Conservation (phyloP, 305 asterid species). For the Fraxinus sp. region DNA sequence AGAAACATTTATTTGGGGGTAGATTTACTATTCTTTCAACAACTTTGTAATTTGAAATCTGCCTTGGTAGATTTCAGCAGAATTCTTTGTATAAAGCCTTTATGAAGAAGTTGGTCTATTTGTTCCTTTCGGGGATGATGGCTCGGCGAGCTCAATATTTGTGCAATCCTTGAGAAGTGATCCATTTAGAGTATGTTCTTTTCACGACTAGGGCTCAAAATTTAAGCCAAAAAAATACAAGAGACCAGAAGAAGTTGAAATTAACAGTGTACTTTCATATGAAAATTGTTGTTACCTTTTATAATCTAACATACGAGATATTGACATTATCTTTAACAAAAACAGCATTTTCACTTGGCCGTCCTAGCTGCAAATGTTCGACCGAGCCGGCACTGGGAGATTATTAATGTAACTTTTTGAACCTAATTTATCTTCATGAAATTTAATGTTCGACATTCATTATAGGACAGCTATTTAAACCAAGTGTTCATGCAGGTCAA, state of each 20-base stretch:
- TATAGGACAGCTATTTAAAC: neutral
- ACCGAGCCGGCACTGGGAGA: constrained; percentile 47
- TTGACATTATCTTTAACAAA: neutral
- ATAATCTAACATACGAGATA: constrained; percentile 2
- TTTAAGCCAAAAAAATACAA: neutral
- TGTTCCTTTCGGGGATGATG: constrained; percentile 37
- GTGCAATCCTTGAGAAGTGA: constrained; percentile 86
- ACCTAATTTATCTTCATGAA: neutral
- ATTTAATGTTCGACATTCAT: neutral
- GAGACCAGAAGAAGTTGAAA: neutral
- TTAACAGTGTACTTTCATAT: neutral
- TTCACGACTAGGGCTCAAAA: neutral
- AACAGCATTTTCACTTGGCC: constrained; percentile 80
- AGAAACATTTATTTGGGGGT: constrained; percentile 65
- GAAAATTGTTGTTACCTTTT: neutral
- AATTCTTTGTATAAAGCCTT: neutral
- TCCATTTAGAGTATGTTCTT: constrained; percentile 69
- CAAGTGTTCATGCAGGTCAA: neutral
- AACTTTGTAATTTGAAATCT: neutral
- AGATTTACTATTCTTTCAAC: neutral
- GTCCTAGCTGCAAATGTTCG: constrained; percentile 56
- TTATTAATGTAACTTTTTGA: constrained; percentile 45
- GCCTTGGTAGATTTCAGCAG: neutral
- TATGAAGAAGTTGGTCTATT: neutral
- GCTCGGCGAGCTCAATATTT: constrained; percentile 44